These are phyloP conservation scores for Apiospora phragmitis DNA, from an alignment of 2,329 filamentous ascomycete species.

Conservation along the genomic window DNA sequence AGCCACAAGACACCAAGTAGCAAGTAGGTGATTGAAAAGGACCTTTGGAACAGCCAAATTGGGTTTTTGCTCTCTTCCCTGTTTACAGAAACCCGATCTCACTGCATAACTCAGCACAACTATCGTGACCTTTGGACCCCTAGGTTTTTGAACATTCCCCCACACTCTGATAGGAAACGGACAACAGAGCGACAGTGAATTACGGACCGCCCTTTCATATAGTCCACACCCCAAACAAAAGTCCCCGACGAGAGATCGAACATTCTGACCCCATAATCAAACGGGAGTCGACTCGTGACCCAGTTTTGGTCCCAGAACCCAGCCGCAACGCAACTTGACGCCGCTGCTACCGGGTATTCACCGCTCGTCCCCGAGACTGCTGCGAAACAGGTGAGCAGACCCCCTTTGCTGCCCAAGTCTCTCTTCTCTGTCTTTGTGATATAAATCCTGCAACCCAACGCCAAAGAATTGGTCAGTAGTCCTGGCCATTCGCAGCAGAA, in stretches of 20 bases:
- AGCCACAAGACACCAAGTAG: not conserved
- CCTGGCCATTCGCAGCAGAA: not conserved
- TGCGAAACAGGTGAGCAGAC: conserved; percentile 10
- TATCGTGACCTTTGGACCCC: conserved; percentile 7
- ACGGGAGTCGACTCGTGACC: not conserved
- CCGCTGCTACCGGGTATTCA: not conserved
- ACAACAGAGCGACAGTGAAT: not conserved
- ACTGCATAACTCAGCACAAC: conserved; percentile 9
- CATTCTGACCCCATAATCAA: not conserved
- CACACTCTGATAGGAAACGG: conserved; percentile 1
- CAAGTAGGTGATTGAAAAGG: not conserved
- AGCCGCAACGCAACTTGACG: not conserved
- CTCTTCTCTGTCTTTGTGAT: not conserved
- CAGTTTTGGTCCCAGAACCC: conserved; percentile 7
- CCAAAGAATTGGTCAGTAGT: not conserved
- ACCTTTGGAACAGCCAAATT: not conserved
- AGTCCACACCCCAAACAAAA: not conserved
- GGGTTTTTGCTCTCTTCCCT: not conserved
- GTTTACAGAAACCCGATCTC: not conserved
- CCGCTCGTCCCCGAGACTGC: conserved; percentile 8
- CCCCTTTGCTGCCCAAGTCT: not conserved
- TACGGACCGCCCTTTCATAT: not conserved
- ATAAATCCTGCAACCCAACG: not conserved
- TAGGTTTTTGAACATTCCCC: not conserved
- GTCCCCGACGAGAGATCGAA: not conserved